These are phyloP conservation scores for Akanthomyces uredinophilus DNA, from an alignment of 2,329 filamentous ascomycete species.

Conservation along the genomic window DNA sequence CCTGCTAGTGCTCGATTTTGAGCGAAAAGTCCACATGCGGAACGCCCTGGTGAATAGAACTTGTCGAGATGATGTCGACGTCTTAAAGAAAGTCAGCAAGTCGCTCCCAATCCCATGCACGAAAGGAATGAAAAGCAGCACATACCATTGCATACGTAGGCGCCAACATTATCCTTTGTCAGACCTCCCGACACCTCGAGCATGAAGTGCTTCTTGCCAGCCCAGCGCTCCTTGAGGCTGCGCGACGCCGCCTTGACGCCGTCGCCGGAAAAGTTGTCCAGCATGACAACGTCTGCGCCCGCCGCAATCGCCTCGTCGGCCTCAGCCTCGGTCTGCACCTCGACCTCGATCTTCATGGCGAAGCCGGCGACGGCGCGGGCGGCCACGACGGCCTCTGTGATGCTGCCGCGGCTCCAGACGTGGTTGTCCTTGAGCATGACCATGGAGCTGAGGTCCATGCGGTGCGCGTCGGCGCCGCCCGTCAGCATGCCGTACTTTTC, in stretches of 20 bases:
- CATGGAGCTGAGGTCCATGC: constrained; percentile 89
- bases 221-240: constrained; percentile 76
- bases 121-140: constrained; percentile 14
- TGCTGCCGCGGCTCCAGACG: constrained; percentile 84
- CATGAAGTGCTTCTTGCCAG: constrained; percentile 66
- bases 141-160: constrained; percentile 71
- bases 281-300: constrained; percentile 92
- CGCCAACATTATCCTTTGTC: constrained; percentile 74
- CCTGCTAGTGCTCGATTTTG: constrained; percentile 60
- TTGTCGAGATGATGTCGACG: constrained; percentile 93
- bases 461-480: constrained; percentile 85
- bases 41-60: constrained; percentile 93
- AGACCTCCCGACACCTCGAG: constrained; percentile 91
- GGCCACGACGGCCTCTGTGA: constrained; percentile 77
- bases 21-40: constrained; percentile 92
- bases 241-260: constrained; percentile 70
- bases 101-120: not conserved
- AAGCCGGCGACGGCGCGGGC: constrained; percentile 84
- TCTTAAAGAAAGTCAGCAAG: constrained; percentile 42
- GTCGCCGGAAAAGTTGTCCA: constrained; percentile 87
- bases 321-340: constrained; percentile 82
- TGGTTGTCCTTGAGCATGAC: constrained; percentile 99
- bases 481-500: constrained; percentile 98
- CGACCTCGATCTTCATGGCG: constrained; percentile 90
- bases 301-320: constrained; percentile 87